These are phyloP conservation scores for Curvularia sp. DNA, from an alignment of 2,329 filamentous ascomycete genomes.

Conservation along the genomic window DNA sequence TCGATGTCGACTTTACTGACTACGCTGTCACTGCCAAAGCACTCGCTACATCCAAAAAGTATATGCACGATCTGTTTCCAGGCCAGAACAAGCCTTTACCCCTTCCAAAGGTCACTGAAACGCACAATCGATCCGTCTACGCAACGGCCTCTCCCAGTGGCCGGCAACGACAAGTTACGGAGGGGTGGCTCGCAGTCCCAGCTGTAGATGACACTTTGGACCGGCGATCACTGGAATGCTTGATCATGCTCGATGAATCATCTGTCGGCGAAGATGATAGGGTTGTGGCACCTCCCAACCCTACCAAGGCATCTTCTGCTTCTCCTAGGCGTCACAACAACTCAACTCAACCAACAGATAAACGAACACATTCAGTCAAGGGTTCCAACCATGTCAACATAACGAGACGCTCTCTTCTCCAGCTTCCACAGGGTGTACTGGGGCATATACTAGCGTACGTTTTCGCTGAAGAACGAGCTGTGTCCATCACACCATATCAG, in stretches of 20 bases:
- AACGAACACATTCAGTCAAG: background rate
- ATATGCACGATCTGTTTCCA: conserved; percentile 13
- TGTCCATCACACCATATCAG: conserved; percentile 22
- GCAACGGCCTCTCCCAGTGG: background rate
- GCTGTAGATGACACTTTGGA: conserved; percentile 3
- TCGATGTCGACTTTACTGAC: conserved; percentile 32
- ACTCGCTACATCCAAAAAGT: conserved; percentile 12
- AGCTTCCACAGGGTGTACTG: conserved; percentile 28
- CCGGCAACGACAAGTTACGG: background rate
- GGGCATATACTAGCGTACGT: conserved; percentile 32
- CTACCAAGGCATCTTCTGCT: conserved; percentile 19
- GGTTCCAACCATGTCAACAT: background rate
- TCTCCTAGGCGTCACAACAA: conserved; percentile 1
- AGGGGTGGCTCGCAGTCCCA: background rate
- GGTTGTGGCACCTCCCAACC: conserved; percentile 16
- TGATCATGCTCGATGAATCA: conserved; percentile 11
- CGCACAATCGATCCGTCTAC: background rate
- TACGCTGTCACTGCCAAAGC: conserved; percentile 19
- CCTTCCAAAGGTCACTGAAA: background rate
- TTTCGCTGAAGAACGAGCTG: conserved; percentile 25
- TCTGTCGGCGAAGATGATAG: background rate
- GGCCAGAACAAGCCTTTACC: conserved; percentile 18
- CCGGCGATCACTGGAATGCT: conserved; percentile 6
- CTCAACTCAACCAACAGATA: background rate
- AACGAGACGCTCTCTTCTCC: conserved; percentile 14